A percentile compares a stretch with the other conserved stretches of the same genome.
Conservation (phyloP, 2,329 filamentous ascomycete genomes). For the Dactylellina drechsleri region DNA sequence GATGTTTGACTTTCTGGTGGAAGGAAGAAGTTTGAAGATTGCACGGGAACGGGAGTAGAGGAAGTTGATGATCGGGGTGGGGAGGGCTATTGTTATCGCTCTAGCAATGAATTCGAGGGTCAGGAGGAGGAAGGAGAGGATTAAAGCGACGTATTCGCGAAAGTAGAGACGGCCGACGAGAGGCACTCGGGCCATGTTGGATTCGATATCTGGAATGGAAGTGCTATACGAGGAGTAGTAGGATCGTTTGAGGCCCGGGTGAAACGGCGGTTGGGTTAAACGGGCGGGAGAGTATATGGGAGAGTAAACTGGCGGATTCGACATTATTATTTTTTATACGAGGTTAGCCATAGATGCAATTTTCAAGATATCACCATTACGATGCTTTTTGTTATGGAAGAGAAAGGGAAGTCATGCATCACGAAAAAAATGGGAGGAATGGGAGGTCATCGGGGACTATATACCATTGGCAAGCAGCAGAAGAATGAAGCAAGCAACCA, state of each 20-base stretch:
- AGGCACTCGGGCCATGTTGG: conserved; percentile 69
- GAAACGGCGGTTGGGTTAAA: conserved; percentile 40
- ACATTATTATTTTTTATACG: conserved; percentile 22
- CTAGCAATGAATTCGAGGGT: conserved; percentile 83
- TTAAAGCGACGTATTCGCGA: conserved; percentile 85
- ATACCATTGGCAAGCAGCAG: conserved; percentile 17
- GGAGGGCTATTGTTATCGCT: conserved; percentile 85
- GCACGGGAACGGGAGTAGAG: conserved; percentile 84
- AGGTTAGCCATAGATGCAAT: conserved; percentile 5
- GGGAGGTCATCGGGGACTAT: conserved; percentile 31
- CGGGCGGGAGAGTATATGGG: conserved; percentile 36
- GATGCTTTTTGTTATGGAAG: not conserved
- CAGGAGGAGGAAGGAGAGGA: conserved; percentile 84
- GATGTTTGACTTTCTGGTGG: conserved; percentile 72
- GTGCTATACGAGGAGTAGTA: conserved; percentile 30
- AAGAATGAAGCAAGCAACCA: not conserved
- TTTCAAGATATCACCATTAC: not conserved
- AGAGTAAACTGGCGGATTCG: conserved; percentile 52
- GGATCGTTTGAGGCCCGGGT: conserved; percentile 51
- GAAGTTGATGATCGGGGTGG: conserved; percentile 80
- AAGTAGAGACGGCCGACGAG: conserved; percentile 71
- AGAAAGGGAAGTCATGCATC: not conserved
- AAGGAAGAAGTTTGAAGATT: conserved; percentile 81
- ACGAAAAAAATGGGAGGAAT: not conserved
- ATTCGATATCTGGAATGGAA: conserved; percentile 26